phyloP scores from a whole-genome alignment of 2,329 filamentous ascomycete genomes.

The Stenocarpella maydis region DNA sequence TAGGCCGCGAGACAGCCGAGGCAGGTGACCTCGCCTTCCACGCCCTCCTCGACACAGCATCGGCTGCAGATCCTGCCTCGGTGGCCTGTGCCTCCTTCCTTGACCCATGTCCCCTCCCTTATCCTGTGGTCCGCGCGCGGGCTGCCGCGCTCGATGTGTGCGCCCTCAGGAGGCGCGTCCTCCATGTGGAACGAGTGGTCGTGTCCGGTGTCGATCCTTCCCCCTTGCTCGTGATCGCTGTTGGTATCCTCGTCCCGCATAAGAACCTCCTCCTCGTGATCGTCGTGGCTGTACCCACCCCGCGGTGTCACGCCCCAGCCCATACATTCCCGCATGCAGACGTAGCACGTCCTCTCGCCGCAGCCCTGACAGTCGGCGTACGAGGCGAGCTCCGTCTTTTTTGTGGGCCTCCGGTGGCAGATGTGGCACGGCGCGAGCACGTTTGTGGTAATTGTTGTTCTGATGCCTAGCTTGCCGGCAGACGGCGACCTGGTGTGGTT shows the following conservation, averaged over 20 bases:
- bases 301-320: slow-evolving; percentile 50
- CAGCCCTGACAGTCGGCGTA: slow-evolving; percentile 72
- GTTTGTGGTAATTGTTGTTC: slow-evolving; percentile 31
- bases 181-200: slow-evolving; percentile 57
- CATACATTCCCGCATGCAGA: slow-evolving; percentile 72
- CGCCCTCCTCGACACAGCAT: slow-evolving; percentile 72
- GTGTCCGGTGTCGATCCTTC: slow-evolving; percentile 37
- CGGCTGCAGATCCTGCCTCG: slow-evolving; percentile 68
- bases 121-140: slow-evolving; percentile 24
- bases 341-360: slow-evolving; percentile 68
- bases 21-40: slow-evolving; percentile 72
- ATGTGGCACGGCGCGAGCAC: slow-evolving; percentile 69
- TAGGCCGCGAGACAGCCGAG: slow-evolving; percentile 61
- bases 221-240: slow-evolving; percentile 32
- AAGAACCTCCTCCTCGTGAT: not conserved
- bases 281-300: not conserved
- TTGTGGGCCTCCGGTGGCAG: slow-evolving; percentile 71
- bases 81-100: slow-evolving; percentile 51
- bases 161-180: slow-evolving; percentile 47
- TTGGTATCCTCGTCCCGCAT: slow-evolving; percentile 28
- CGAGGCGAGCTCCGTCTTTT: slow-evolving; percentile 71
- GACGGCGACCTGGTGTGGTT: slow-evolving; percentile 29
- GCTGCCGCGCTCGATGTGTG: slow-evolving; percentile 28
- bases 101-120: slow-evolving; percentile 43
- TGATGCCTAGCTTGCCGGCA: slow-evolving; percentile 34